phyloP scores from a whole-genome alignment of 1,284 basidiomycete species.

The Boletus smithii region DNA sequence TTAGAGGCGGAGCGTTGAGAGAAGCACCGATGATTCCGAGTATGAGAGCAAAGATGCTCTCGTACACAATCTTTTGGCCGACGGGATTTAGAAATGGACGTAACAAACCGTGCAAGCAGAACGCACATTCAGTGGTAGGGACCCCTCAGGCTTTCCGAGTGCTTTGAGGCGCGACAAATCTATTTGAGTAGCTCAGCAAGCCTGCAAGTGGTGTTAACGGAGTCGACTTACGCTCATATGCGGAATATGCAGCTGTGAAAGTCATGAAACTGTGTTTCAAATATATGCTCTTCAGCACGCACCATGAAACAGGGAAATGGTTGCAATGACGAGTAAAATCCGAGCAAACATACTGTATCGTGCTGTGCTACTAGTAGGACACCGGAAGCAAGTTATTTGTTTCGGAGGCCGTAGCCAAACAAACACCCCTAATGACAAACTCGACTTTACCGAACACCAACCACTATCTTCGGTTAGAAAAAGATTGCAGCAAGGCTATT shows the following conservation, averaged over 20 bases:
- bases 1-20: constrained; percentile 63
- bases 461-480: too few species aligned
- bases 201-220: not conserved
- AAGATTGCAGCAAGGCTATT: too few species aligned
- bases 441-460: too few species aligned
- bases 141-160: constrained; percentile 62
- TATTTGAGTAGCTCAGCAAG: constrained; percentile 30
- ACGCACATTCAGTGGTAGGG: constrained; percentile 61
- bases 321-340: constrained; percentile 43
- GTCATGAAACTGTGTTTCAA: constrained; percentile 11
- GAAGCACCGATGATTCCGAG: constrained; percentile 71
- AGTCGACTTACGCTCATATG: constrained; percentile 59
- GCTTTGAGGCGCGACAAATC: constrained; percentile 74
- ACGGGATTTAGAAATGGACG: not conserved
- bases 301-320: constrained; percentile 52
- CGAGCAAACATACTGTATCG: constrained; percentile 41
- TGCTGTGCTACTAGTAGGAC: too few species aligned
- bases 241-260: constrained; percentile 51
- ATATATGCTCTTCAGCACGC: constrained; percentile 11
- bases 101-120: not conserved
- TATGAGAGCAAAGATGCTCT: constrained; percentile 62
- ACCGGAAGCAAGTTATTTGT: constrained; percentile 9
- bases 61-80: constrained; percentile 58
- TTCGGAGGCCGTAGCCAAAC: constrained; percentile 18
- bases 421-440: not conserved